These are phyloP conservation scores for Chamaenerion angustifolium DNA, from an alignment of 345 rosid species.

Conservation along the genomic window DNA sequence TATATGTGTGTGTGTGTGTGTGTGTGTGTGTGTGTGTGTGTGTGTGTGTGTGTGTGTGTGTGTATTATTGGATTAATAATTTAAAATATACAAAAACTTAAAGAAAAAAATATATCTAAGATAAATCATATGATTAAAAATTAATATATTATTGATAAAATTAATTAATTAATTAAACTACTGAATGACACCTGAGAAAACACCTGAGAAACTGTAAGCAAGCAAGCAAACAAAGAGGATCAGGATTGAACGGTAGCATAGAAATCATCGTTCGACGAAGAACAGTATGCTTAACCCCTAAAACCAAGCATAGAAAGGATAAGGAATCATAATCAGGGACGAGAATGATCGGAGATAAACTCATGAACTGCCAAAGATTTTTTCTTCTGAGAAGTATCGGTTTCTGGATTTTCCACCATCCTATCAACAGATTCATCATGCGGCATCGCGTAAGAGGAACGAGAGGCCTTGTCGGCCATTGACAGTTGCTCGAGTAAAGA, in stretches of 20 bases:
- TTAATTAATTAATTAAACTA: too few relatives aligned
- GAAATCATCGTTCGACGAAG: neutral
- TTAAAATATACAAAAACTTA: too few relatives aligned
- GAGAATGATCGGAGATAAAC: neutral
- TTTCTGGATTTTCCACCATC: constrained; percentile 12
- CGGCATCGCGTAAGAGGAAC: constrained; percentile 16
- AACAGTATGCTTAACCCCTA: constrained; percentile 4
- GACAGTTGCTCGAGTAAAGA: constrained; percentile 7
- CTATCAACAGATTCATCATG: constrained; percentile 19
- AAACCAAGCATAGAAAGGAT: constrained; percentile 1
- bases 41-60: too few relatives aligned
- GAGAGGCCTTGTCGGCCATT: constrained; percentile 9
- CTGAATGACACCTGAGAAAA: too few relatives aligned
- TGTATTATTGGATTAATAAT: too few relatives aligned
- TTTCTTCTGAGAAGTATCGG: too few relatives aligned
- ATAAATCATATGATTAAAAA: too few relatives aligned
- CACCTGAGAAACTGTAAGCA: too few relatives aligned
- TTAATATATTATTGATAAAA: too few relatives aligned
- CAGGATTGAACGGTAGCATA: neutral
- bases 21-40: too few relatives aligned
- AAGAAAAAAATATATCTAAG: too few relatives aligned
- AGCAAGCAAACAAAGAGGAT: constrained; percentile 1
- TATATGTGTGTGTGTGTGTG: too few relatives aligned
- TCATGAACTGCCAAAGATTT: neutral
- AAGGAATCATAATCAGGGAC: neutral